Evolutionary conservation across 1,284 basidiomycete species (phyloP).

Genomic region (Cystobasidium sp.): DNA sequence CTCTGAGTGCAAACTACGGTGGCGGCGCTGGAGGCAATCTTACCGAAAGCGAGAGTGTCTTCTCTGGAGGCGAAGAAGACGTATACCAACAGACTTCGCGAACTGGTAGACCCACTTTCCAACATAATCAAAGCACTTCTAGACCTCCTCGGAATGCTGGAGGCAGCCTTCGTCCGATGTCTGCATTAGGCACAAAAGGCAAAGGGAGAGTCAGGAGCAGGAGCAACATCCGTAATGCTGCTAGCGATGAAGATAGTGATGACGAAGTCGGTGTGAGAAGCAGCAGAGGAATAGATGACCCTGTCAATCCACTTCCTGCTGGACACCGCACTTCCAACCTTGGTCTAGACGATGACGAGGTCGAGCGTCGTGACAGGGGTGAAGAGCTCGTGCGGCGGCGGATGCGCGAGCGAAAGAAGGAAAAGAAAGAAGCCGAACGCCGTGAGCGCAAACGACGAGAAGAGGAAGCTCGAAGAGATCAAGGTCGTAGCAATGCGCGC

Average conservation of each 20-base stretch:
- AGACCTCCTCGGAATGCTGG: not conserved
- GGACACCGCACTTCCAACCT: conserved; percentile 7
- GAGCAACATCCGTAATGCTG: conserved; percentile 19
- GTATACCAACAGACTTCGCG: conserved; percentile 5
- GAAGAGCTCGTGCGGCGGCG: conserved; percentile 63
- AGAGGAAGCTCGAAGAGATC: conserved; percentile 55
- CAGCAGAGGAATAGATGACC: conserved; percentile 16
- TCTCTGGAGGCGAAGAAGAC: conserved; percentile 35
- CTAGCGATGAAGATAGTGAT: conserved; percentile 13
- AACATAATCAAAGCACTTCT: not conserved
- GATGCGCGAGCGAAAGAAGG: conserved; percentile 59
- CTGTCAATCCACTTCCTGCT: conserved; percentile 30
- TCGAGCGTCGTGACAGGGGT: conserved; percentile 61
- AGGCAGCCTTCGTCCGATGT: conserved; percentile 7
- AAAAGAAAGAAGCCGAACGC: conserved; percentile 42
- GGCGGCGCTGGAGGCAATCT: conserved; percentile 13
- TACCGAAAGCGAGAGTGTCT: conserved; percentile 37
- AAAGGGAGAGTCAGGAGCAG: conserved; percentile 22
- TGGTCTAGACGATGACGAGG: conserved; percentile 60
- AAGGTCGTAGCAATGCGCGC: conserved; percentile 51
- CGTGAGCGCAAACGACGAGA: conserved; percentile 47
- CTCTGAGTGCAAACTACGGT: not conserved
- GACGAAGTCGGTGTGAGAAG: conserved; percentile 4
- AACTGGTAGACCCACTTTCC: not conserved
- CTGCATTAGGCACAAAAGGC: conserved; percentile 23